Percentiles rank a stretch among this genome's conserved stretches.
Conservation (phyloP, 164 flowering plant species). For the Hamamelis virginiana region DNA sequence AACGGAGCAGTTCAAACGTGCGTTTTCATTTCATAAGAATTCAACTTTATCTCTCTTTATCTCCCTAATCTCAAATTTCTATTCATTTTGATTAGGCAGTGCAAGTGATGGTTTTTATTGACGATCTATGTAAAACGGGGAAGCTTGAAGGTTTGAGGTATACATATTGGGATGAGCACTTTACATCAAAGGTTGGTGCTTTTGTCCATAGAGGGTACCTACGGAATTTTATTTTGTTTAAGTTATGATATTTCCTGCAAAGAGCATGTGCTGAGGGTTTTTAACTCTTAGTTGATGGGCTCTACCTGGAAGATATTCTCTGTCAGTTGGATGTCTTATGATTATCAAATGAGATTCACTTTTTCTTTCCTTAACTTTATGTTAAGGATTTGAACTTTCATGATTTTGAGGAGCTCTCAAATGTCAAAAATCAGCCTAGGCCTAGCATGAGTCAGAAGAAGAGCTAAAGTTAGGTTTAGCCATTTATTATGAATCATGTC, state of each 20-base stretch:
- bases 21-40: slow-evolving; percentile 16
- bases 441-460: no score
- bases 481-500: background rate
- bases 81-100: slow-evolving; percentile 39
- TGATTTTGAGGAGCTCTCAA: no score
- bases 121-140: slow-evolving; percentile 61
- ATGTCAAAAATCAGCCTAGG: no score
- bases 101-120: slow-evolving; percentile 64
- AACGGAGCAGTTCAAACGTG: slow-evolving; percentile 38
- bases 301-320: no score
- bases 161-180: slow-evolving; percentile 85
- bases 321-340: no score
- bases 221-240: background rate
- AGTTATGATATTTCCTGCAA: no score
- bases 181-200: slow-evolving; percentile 68
- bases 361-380: no score
- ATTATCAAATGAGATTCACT: no score
- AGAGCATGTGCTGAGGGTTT: no score
- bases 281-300: no score
- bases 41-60: background rate
- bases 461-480: no score
- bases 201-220: background rate
- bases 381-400: no score
- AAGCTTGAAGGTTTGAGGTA: slow-evolving; percentile 64
- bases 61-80: background rate